Evolutionary conservation across 306 rosid species (phyloP), one percentile per base, ranked within the genome.

Genomic region (Rosa multiflora): DNA sequence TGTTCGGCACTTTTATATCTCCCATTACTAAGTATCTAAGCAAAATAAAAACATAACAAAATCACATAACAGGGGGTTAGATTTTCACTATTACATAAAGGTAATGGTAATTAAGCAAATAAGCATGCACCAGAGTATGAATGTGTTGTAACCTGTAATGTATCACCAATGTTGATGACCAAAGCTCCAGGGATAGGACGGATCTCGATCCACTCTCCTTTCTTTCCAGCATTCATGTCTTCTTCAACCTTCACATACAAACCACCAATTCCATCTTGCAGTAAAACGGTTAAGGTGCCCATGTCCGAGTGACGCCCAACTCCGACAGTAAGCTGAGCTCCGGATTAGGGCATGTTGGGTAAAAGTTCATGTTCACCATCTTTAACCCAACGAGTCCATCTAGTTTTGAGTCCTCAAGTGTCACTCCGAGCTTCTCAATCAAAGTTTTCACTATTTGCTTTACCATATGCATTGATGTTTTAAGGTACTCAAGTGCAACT

Each of bases 201-300:
- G 70, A 92, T 87, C 81, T 87, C 90, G 0, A 90, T 42, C 97
- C 97, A 90, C 29, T 79, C 80, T 39, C 79, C 91, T 10, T 71
- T 42, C 12, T 72, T 80, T 47, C n/a, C 82, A 59, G 37, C 40
- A 72, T 18, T 67, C 29, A 51, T 51, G 7, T 78, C 79, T 63
- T 84, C 72, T 63, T 89, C 93, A 37, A 79, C 5, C 77, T 87
- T 90, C 56, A 86, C 96, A 62, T 81, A 84, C 39, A 91, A 75
- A 18, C 96, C 96, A 11, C 94, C 97, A 78, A 89, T 90, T 72
- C 80, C 92, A 76, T 91, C 94, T 78, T 91, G 90, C 26, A 91
- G 88, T 1, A 91, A 66, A 72, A 91, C 87, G 3, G 94, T 90
- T 32, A 91, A 26, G 11, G 87, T 77, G 20, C 92, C 90, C 84